phyloP scores from a whole-genome alignment of 352 stramenopile genomes.

The Pythium rhizo-oryzae region DNA sequence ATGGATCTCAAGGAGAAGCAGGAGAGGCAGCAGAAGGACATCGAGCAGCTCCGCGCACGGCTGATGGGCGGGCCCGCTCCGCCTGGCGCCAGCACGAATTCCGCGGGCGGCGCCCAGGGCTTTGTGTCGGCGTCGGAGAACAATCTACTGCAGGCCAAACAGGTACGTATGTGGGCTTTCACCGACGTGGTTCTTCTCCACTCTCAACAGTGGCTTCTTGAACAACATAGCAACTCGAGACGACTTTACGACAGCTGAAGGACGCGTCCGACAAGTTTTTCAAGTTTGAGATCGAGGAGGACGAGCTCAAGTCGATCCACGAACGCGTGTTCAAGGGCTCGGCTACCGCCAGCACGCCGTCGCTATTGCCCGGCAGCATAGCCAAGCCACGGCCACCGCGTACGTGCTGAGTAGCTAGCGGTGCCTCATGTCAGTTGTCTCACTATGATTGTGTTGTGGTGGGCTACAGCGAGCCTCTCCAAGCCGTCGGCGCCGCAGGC shows the following conservation, averaged over 20 bases:
- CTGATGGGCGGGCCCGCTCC: conserved; percentile 13
- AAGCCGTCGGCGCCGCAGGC: conserved; percentile 19
- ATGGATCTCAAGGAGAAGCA: conserved; percentile 58
- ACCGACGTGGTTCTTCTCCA: too few species aligned
- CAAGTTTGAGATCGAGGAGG: conserved; percentile 94
- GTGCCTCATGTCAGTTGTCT: conserved; percentile 3
- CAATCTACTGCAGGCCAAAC: conserved; percentile 34
- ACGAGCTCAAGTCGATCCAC: conserved; percentile 85
- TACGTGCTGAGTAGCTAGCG: conserved; percentile 15
- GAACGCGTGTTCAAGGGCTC: conserved; percentile 49
- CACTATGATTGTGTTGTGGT: neutral
- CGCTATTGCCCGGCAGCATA: conserved; percentile 11
- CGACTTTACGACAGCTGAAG: conserved; percentile 64
- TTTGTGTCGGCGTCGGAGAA: conserved; percentile 19
- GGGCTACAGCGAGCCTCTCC: conserved; percentile 7
- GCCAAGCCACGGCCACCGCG: conserved; percentile 31
- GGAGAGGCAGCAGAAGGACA: conserved; percentile 60
- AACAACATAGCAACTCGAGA: conserved; percentile 52
- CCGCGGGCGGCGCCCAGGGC: neutral
- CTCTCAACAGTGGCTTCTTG: neutral
- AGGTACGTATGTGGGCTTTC: conserved; percentile 23
- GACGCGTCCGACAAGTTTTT: conserved; percentile 89
- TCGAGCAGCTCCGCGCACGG: conserved; percentile 44
- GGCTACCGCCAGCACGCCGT: neutral
- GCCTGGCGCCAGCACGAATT: neutral